These are phyloP conservation scores for Suhomyces anneliseae DNA, from an alignment of 1,139 yeast species.

Conservation along the genomic window DNA sequence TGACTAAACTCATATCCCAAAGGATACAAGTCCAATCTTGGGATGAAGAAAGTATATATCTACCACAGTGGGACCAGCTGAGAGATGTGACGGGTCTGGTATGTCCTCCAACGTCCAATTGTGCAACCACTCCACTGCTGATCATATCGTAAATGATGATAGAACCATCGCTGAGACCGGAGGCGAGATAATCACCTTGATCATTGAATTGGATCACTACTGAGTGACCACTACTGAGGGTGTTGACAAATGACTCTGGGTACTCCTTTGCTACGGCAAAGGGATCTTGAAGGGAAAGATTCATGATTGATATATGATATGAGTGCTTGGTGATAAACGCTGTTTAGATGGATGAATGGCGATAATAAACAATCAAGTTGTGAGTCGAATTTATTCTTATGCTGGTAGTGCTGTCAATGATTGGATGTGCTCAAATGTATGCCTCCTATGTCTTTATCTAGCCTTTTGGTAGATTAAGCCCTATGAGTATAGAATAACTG, in stretches of 20 bases:
- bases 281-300: conserved; percentile 86
- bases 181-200: conserved; percentile 85
- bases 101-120: conserved; percentile 58
- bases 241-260: conserved; percentile 77
- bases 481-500: no score
- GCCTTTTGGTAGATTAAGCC: no score
- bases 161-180: conserved; percentile 80
- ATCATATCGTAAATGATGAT: conserved; percentile 78
- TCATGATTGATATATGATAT: conserved; percentile 45
- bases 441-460: no score
- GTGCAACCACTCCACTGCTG: conserved; percentile 51
- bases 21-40: conserved; percentile 82
- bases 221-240: conserved; percentile 68
- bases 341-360: background rate
- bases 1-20: conserved; percentile 66
- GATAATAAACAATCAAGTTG: background rate
- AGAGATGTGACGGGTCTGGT: conserved; percentile 73
- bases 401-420: background rate
- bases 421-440: background rate
- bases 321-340: background rate
- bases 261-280: conserved; percentile 89
- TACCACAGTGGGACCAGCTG: conserved; percentile 75
- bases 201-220: conserved; percentile 71
- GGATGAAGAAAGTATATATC: conserved; percentile 70
- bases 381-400: background rate